Base-by-base conservation (phyloP, 371 early-diverging fungal genomes). In the Cokeromyces recurvatus region DNA sequence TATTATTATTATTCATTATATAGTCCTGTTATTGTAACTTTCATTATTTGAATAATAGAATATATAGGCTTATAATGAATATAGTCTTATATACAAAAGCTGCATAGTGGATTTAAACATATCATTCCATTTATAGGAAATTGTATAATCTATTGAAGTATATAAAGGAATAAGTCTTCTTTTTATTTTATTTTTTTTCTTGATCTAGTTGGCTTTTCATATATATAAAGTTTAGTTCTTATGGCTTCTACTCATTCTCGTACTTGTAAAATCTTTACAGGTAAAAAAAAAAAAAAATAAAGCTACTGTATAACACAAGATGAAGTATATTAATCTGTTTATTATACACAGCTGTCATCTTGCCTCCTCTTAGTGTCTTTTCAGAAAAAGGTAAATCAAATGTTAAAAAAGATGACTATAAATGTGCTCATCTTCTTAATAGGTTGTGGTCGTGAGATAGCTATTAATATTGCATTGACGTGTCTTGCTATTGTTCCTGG, bases 401-500 rank as follows among this genome's bases (percentile, higher is more conserved):
- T 8, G 4, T 11, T 21, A 1, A 16, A 20, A 19, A 14, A 14
- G 21, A 14, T 32, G 15, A 5, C 3, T 20, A 27, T 24, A 20
- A 16, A 8, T 35, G 27, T 12, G 29, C 29, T 29, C 29, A 31
- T 17, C 16, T 19, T 3, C n/a, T 14, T 19, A 22, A 24, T 35
- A 46, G 53, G 90, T 17, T 85, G 84, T 64, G 70, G 70, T 11
- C 46, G 52, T 17, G 87, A 89, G 51, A 73, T 89, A 23, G 48
- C 82, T 32, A 88, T 89, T 48, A 89, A 87, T 68, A 73, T 85
- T 64, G 64, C 63, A 1, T 71, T 89, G 57, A 86, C 88, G 2
- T 44, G 67, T 32, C 76, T 89, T 29, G 90, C 89, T 39, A 84
- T 74, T 57, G 71, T 89, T 46, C 90, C 90, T 10, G 89, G 90